phyloP scores from a whole-genome alignment of 2,329 filamentous ascomycete species.

The Microdochium paspali region DNA sequence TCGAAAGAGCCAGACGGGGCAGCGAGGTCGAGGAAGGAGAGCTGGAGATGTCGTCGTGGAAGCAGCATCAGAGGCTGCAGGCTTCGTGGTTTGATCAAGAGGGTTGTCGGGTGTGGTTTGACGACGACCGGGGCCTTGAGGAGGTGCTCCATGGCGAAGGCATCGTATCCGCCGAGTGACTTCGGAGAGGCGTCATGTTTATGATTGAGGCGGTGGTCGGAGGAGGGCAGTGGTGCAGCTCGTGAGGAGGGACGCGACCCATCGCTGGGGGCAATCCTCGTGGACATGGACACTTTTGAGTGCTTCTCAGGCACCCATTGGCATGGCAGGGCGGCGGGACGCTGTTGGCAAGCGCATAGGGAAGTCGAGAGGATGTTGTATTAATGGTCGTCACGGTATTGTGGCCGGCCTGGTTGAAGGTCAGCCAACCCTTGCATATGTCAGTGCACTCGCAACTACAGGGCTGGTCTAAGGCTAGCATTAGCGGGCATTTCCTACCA shows the following conservation, averaged over 20 bases:
- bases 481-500: too few relatives aligned
- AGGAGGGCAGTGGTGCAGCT: conserved; percentile 2
- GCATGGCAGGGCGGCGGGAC: neutral
- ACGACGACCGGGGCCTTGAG: conserved; percentile 41
- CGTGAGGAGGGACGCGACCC: neutral
- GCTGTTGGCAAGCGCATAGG: neutral
- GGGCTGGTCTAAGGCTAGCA: too few relatives aligned
- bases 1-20: conserved; percentile 39
- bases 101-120: conserved; percentile 47
- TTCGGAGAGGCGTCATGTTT: conserved; percentile 12
- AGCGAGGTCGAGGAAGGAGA: conserved; percentile 52
- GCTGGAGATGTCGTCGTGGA: conserved; percentile 47
- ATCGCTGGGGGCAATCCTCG: neutral
- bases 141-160: conserved; percentile 38
- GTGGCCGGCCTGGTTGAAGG: too few relatives aligned
- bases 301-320: neutral
- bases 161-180: conserved; percentile 11
- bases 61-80: conserved; percentile 54
- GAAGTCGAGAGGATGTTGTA: neutral
- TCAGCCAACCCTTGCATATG: too few relatives aligned
- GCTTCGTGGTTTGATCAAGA: conserved; percentile 41
- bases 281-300: neutral
- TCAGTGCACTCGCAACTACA: too few relatives aligned
- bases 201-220: conserved; percentile 20
- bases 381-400: neutral